These are phyloP conservation scores for Zalerion maritima DNA, from an alignment of 495 filamentous ascomycete species.

Conservation along the genomic window DNA sequence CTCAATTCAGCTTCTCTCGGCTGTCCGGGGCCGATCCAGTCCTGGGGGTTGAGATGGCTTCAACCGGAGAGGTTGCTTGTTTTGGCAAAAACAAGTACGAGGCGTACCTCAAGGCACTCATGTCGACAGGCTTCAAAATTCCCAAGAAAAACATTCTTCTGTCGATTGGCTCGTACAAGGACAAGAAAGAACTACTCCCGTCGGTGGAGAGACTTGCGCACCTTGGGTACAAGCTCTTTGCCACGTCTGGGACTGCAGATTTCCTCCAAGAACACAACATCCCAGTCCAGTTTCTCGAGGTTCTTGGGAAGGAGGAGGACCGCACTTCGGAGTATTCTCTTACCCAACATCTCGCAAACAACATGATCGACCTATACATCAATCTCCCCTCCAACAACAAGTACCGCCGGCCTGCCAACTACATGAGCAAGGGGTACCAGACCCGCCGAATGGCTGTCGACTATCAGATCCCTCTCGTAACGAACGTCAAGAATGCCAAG, in stretches of 20 bases:
- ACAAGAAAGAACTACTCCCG: conserved; percentile 92
- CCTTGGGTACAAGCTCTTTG: conserved; percentile 86
- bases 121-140: conserved; percentile 93
- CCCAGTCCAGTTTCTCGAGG: conserved; percentile 80
- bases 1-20: conserved; percentile 96
- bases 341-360: conserved; percentile 88
- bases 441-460: conserved; percentile 97
- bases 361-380: conserved; percentile 96
- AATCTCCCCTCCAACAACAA: conserved; percentile 96
- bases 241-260: conserved; percentile 89
- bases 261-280: conserved; percentile 86
- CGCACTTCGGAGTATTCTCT: conserved; percentile 94
- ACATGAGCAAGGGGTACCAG: conserved; percentile 93
- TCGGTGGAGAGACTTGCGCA: conserved; percentile 78
- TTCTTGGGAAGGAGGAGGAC: conserved; percentile 49
- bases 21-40: conserved; percentile 93
- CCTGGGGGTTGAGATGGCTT: conserved; percentile 96
- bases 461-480: conserved; percentile 93
- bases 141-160: conserved; percentile 89
- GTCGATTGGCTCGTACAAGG: conserved; percentile 93
- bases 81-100: conserved; percentile 95
- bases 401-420: conserved; percentile 88
- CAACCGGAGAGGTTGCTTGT: conserved; percentile 93
- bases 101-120: conserved; percentile 87
- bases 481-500: conserved; percentile 98